These are phyloP conservation scores for Starmerella floris DNA, from an alignment of 805 yeast species.

Conservation along the genomic window DNA sequence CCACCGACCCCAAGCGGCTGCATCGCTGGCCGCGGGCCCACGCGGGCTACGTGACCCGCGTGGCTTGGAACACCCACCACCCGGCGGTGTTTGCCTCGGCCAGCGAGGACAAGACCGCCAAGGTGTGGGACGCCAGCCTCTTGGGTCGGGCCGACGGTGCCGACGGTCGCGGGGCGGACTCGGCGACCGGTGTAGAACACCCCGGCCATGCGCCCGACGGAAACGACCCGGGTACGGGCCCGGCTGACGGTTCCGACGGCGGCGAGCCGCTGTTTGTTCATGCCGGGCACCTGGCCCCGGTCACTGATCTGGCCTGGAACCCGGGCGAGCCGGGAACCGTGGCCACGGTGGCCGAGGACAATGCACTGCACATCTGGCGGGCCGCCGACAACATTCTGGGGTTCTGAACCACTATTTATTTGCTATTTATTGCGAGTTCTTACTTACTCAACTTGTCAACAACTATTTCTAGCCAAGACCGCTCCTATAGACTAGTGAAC, in stretches of 20 bases:
- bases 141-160: not conserved
- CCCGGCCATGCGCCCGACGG: too few relatives aligned
- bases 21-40: conserved; percentile 28
- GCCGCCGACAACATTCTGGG: conserved; percentile 31
- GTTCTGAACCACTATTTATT: not conserved
- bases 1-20: conserved; percentile 19
- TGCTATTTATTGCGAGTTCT: not conserved
- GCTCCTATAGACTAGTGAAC: too few relatives aligned
- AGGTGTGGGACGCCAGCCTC: conserved; percentile 20
- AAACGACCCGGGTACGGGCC: too few relatives aligned
- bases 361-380: conserved; percentile 75
- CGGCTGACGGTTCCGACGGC: conserved; percentile 4
- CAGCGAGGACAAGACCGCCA: conserved; percentile 44
- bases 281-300: conserved; percentile 78
- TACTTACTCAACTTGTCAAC: too few relatives aligned
- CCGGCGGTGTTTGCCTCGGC: conserved; percentile 49
- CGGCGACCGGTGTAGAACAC: too few relatives aligned
- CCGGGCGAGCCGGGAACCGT: conserved; percentile 54
- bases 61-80: conserved; percentile 58
- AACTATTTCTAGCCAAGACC: too few relatives aligned
- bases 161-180: too few relatives aligned
- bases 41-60: conserved; percentile 42
- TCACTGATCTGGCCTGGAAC: conserved; percentile 76
- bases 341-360: conserved; percentile 72
- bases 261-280: conserved; percentile 43